Evolutionary conservation across 2,329 filamentous ascomycete genomes (phyloP).

Genomic region (Paramyrothecium roridum): DNA sequence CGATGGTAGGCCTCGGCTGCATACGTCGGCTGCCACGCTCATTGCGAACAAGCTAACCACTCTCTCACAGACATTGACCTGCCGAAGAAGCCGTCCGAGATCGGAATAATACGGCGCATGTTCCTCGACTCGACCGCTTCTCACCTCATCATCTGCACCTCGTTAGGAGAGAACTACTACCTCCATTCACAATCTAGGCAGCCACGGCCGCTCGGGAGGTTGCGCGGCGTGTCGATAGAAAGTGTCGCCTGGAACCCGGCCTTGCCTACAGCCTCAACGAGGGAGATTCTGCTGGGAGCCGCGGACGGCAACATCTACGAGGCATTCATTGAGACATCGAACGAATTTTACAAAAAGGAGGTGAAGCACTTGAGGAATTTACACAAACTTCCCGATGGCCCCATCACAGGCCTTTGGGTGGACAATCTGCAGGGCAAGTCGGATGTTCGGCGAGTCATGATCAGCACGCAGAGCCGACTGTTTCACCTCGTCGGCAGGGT

Average conservation of each 20-base stretch:
- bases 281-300: slow-evolving; percentile 88
- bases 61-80: slow-evolving; percentile 78
- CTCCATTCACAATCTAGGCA: slow-evolving; percentile 92
- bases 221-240: slow-evolving; percentile 86
- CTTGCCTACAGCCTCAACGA: slow-evolving; percentile 85
- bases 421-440: slow-evolving; percentile 66
- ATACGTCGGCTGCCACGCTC: neutral
- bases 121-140: slow-evolving; percentile 97
- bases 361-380: slow-evolving; percentile 87
- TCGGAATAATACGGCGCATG: slow-evolving; percentile 90
- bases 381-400: slow-evolving; percentile 77
- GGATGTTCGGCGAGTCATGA: slow-evolving; percentile 73
- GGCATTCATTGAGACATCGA: slow-evolving; percentile 88
- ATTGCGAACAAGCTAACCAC: neutral
- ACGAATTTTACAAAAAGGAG: slow-evolving; percentile 92
- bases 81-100: slow-evolving; percentile 86
- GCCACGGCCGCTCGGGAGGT: slow-evolving; percentile 73
- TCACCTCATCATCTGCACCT: slow-evolving; percentile 87
- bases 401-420: slow-evolving; percentile 82
- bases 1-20: slow-evolving; percentile 57
- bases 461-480: slow-evolving; percentile 74
- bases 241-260: slow-evolving; percentile 94
- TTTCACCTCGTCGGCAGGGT: slow-evolving; percentile 79
- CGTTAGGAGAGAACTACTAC: slow-evolving; percentile 94
- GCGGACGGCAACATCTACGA: slow-evolving; percentile 96